Evolutionary conservation across 2,329 filamentous ascomycete species (phyloP), one percentile per base, ranked within the genome.

Genomic region (Pezicula carpinea): DNA sequence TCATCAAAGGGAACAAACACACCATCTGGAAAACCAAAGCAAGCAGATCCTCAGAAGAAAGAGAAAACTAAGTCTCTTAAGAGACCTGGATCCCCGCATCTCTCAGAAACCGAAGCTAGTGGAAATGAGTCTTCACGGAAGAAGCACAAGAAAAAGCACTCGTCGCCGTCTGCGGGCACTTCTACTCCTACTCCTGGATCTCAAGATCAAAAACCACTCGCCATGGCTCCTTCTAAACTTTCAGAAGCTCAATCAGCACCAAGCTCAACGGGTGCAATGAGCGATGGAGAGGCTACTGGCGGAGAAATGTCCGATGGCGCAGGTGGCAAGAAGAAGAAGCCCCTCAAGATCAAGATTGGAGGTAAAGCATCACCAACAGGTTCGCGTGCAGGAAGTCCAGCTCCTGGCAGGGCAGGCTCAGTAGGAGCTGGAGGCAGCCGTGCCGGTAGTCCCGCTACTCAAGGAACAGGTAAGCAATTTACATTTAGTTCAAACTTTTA

Each of bases 41-140:
- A 74, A 53, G 64, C 61, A 4, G 75, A 81, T 56, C 59, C 73
- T 14, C 58, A 72, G 45, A 79, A 77, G 59, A 76, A 75, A 53
- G 61, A 64, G 3, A 61, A 77, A 26, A 66, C 67, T 58, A 83
- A 81, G 60, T 76, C 74, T 26, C 77, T 92, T 44, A 96, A 96
- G 70, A 83, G 92, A 23, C 79, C 88, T 26, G 89, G 90, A 15
- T 96, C 90, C 14, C 89, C 91, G 3, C 86, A 91, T 54, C 76
- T 87, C 26, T 96, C 63, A 0, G 52, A 45, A 22, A 40, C 38
- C 5, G 92, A 97, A 64, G 89, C 89, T 8, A 95, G 89, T 64
- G 92, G 89, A 44, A 95, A 91, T 57, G 92, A 97, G 64, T 92
- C 88, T 1, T 81, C 83, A 19, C 85, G 86, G 55, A 90, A 93